Percentiles rank a stretch among this genome's conserved stretches.
These are phyloP conservation scores for Malus orientalis DNA, from an alignment of 306 rosid genomes.

Conservation along the genomic window DNA sequence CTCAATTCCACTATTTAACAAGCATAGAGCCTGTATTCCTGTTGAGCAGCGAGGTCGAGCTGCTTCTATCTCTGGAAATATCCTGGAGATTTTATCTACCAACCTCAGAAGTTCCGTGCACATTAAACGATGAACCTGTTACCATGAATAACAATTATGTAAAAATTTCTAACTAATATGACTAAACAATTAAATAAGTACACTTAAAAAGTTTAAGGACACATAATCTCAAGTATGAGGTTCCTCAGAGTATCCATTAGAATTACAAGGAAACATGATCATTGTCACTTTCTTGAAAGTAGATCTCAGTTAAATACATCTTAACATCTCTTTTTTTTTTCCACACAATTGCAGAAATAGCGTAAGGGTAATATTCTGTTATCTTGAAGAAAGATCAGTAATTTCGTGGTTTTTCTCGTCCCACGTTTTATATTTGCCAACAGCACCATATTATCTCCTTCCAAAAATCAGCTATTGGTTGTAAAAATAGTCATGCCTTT, in stretches of 20 bases:
- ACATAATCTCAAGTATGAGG: neutral
- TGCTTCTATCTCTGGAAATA: conserved; percentile 63
- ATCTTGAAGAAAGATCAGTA: neutral
- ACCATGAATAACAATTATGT: conserved; percentile 20
- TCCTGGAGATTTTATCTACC: conserved; percentile 37
- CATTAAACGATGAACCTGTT: conserved; percentile 61
- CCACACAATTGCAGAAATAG: neutral
- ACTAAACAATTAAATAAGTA: conserved; percentile 10
- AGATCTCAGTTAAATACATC: neutral
- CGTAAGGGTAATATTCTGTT: neutral
- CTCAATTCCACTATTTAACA: conserved; percentile 36
- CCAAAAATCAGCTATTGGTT: neutral
- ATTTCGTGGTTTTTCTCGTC: neutral
- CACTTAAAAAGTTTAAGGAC: conserved; percentile 1
- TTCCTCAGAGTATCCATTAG: neutral
- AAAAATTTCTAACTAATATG: neutral
- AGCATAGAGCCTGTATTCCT: conserved; percentile 59
- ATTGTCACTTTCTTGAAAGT: neutral
- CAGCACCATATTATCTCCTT: neutral
- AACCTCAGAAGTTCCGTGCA: conserved; percentile 53
- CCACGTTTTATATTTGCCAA: neutral
- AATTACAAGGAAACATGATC: neutral
- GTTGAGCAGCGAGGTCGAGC: conserved; percentile 71
- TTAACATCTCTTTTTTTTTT: neutral
- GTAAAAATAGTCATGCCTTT: neutral